Evolutionary conservation across 2,329 filamentous ascomycete genomes (phyloP), one percentile per base, ranked within the genome.

Genomic region (Neurospora sp.): DNA sequence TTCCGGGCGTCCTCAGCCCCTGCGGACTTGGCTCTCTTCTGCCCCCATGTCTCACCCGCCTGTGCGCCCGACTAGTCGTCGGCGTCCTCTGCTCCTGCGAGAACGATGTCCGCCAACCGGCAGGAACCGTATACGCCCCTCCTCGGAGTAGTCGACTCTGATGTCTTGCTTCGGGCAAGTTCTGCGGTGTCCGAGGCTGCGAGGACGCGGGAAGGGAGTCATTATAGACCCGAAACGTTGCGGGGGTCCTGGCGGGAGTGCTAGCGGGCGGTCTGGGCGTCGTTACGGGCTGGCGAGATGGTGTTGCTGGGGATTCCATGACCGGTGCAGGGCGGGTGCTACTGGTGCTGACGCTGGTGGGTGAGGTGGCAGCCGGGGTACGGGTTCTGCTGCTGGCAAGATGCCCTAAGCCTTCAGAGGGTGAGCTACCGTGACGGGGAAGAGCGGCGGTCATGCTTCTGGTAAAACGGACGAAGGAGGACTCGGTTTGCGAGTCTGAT

Each of bases 121-220:
- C 73, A 15, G 84, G 83, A 11, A 80, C 82, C 12, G 84, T 85
- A 73, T 82, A 83, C 15, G 81, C 77, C 11, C 80, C 81, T 15
- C n/a, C 12, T 33, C 52, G 6, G 52, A 78, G 76, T 40, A 82
- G 77, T 39, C 80, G 81, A 69, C 83, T 83, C 67, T 77, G 81
- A 72, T 85, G 83, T 11, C 82, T 81, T 66, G 82, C 79, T 75
- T 84, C 84, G 1, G 84, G 83, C n/a, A 86, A 74, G 69, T 85
- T 80, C 65, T 79, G 78, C 28, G 84, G 83, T 11, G 85, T 86
- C 73, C 83, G 83, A n/a, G 84, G 83, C 71, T 86, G 84, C 10
- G 76, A 77, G 5, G 78, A 77, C 28, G 82, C 78, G 8, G 83
- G 80, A 66, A 83, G 69, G 33, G 76, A 76, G 72, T 86, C 84